Conservation (phyloP, 768 basidiomycete species). For the Mycena crocata region DNA sequence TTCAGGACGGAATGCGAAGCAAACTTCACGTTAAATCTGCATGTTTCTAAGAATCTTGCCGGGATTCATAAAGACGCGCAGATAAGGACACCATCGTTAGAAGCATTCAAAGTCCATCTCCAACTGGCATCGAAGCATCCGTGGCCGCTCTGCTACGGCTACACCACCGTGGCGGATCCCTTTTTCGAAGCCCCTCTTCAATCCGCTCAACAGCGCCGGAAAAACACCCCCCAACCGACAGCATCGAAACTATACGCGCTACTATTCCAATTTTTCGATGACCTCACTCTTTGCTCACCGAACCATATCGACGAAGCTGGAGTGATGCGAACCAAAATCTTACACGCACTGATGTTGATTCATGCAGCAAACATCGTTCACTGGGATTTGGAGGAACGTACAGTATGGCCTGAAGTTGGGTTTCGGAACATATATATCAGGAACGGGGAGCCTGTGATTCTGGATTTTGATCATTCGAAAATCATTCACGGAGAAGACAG, state of each 20-base stretch:
- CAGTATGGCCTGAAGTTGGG: conserved; percentile 12
- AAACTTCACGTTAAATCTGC: conserved; percentile 9
- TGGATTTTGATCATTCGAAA: conserved; percentile 26
- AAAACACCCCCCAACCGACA: not conserved
- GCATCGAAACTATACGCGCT: conserved; percentile 4
- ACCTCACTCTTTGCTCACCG: not conserved
- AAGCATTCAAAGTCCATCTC: conserved; percentile 8
- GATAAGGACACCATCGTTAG: not conserved
- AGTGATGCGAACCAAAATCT: conserved; percentile 5
- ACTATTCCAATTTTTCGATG: conserved; percentile 9
- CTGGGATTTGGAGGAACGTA: conserved; percentile 16
- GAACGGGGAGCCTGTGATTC: conserved; percentile 5
- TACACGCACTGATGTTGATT: not conserved
- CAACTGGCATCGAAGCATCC: not conserved
- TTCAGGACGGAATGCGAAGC: conserved; percentile 17
- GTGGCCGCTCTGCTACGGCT: conserved; percentile 25
- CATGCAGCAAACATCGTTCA: conserved; percentile 5
- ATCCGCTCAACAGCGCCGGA: not conserved
- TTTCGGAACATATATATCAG: conserved; percentile 14
- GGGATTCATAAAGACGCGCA: not conserved
- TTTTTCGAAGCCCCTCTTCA: conserved; percentile 13
- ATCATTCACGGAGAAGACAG: not conserved
- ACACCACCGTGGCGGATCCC: conserved; percentile 12
- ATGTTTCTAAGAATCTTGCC: too few species aligned
- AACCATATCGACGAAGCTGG: conserved; percentile 10